Conservation (phyloP, 106 monocot genomes). For the Dioscorea zingiberensis region DNA sequence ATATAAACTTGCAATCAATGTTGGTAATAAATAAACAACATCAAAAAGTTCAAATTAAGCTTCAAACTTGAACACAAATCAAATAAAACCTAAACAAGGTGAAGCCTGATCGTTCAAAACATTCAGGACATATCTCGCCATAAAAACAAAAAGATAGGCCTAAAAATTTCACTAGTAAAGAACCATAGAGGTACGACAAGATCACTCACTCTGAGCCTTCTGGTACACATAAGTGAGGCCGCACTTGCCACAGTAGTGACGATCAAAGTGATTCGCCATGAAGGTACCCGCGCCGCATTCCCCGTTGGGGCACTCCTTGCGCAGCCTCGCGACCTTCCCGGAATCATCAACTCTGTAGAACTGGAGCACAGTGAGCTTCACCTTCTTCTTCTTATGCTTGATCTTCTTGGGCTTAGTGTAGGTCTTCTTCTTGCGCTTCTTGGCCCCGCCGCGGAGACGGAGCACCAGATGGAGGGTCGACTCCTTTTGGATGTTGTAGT, state of each 20-base stretch:
- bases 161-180: too few species aligned
- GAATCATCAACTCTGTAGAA: slow-evolving; percentile 4
- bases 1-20: too few species aligned
- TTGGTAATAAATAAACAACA: too few species aligned
- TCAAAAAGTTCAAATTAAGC: too few species aligned
- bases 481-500: slow-evolving; percentile 12
- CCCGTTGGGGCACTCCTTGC: slow-evolving; percentile 4
- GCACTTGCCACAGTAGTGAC: slow-evolving; percentile 6
- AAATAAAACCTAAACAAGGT: too few species aligned
- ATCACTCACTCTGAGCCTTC: slow-evolving; percentile 1
- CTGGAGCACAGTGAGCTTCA: slow-evolving; percentile 6
- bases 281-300: slow-evolving; percentile 2
- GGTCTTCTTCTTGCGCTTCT: background rate
- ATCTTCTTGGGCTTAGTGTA: slow-evolving; percentile 7
- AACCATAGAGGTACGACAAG: too few species aligned
- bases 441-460: slow-evolving; percentile 3
- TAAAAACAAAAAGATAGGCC: too few species aligned
- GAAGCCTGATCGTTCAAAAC: too few species aligned
- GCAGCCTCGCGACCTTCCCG: slow-evolving; percentile 1
- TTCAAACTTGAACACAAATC: too few species aligned
- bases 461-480: slow-evolving; percentile 1
- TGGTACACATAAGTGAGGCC: slow-evolving; percentile 3
- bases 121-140: too few species aligned
- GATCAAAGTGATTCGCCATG: slow-evolving; percentile 3
- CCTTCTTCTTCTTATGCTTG: slow-evolving; percentile 11